These are phyloP conservation scores for Quercus aquifolioides DNA, from an alignment of 306 rosid species.

Conservation along the genomic window DNA sequence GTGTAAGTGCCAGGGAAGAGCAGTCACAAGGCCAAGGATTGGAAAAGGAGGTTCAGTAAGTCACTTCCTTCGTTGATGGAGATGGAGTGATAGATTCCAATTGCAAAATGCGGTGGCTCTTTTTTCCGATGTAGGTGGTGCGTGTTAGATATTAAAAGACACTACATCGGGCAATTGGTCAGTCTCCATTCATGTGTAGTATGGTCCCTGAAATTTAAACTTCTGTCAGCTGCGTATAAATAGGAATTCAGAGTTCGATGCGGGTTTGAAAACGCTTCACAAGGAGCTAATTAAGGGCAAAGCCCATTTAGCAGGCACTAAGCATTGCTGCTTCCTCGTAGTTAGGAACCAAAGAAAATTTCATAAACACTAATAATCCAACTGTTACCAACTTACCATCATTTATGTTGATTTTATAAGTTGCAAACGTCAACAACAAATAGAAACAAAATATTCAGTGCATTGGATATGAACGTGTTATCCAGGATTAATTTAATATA, in stretches of 20 bases:
- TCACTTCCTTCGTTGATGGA: too few relatives aligned
- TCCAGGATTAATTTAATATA: neutral
- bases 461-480: neutral
- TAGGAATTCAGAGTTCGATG: neutral
- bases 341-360: neutral
- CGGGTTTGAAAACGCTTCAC: neutral
- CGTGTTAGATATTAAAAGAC: too few relatives aligned
- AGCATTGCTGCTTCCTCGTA: neutral
- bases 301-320: neutral
- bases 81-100: too few relatives aligned
- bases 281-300: neutral
- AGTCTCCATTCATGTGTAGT: neutral
- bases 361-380: neutral
- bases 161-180: too few relatives aligned
- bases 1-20: too few relatives aligned
- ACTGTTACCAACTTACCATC: too few relatives aligned
- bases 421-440: too few relatives aligned
- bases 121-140: too few relatives aligned
- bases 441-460: neutral
- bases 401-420: too few relatives aligned
- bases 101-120: too few relatives aligned
- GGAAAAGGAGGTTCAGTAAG: too few relatives aligned
- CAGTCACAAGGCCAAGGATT: too few relatives aligned
- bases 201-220: neutral
- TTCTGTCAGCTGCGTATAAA: neutral